phyloP scores from a whole-genome alignment of 176 grass and related monocot genomes.

The Lolium perenne region DNA sequence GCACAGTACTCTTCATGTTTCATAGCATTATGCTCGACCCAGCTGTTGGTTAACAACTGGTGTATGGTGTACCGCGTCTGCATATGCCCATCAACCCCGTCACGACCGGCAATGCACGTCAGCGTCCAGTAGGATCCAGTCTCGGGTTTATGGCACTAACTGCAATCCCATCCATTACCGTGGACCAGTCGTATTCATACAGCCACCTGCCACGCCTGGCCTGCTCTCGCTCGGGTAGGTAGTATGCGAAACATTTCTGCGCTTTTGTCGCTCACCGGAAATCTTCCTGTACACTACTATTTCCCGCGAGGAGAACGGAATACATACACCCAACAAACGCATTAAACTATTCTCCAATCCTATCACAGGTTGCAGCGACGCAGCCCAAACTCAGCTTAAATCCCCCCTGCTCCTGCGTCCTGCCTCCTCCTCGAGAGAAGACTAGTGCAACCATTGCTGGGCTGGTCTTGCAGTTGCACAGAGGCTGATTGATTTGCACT shows the following conservation, averaged over 20 bases:
- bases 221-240: background rate
- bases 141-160: background rate
- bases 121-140: background rate
- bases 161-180: background rate
- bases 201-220: background rate
- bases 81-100: background rate
- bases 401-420: background rate
- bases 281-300: background rate
- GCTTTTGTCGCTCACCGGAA: background rate
- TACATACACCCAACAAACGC: background rate
- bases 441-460: background rate
- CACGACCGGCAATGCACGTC: background rate
- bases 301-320: conserved; percentile 4
- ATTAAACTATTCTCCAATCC: conserved; percentile 12
- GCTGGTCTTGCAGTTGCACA: background rate
- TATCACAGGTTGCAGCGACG: conserved; percentile 8
- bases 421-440: background rate
- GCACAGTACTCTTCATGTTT: background rate
- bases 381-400: conserved; percentile 21
- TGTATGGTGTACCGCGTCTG: background rate
- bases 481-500: background rate
- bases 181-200: background rate
- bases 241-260: background rate
- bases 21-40: background rate
- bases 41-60: background rate